Evolutionary conservation across 305 asterid genomes (phyloP).

Genomic region (Fraxinus sp.): DNA sequence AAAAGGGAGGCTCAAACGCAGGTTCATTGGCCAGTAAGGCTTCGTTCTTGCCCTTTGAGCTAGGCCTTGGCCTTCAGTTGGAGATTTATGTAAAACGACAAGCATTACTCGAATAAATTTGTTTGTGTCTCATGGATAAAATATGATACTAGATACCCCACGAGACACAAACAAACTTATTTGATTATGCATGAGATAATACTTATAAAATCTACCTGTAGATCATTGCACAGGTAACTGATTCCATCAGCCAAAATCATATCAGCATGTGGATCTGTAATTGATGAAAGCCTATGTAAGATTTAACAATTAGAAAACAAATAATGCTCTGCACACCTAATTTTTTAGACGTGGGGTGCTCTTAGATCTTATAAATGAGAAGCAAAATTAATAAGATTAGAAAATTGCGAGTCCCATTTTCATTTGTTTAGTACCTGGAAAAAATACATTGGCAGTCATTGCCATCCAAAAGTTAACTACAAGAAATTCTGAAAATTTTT

Average conservation of each 20-base stretch:
- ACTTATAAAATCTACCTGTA: slow-evolving; percentile 61
- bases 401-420: neutral
- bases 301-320: slow-evolving; percentile 22
- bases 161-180: slow-evolving; percentile 4
- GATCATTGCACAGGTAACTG: slow-evolving; percentile 75
- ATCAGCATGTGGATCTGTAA: slow-evolving; percentile 78
- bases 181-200: neutral
- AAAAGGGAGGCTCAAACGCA: neutral
- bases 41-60: neutral
- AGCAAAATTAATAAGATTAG: neutral
- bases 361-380: neutral
- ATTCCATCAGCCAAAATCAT: slow-evolving; percentile 97
- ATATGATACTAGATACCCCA: slow-evolving; percentile 5
- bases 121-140: neutral
- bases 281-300: slow-evolving; percentile 26
- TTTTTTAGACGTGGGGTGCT: neutral
- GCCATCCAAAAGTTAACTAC: neutral
- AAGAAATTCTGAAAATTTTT: neutral
- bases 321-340: neutral
- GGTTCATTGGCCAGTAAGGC: neutral
- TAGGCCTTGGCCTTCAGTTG: neutral
- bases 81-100: neutral
- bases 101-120: neutral
- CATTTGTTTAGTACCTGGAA: slow-evolving; percentile 4
- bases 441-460: neutral